Percentiles rank a stretch among this genome's conserved stretches.
phyloP scores from a whole-genome alignment of 2,329 filamentous ascomycete genomes.

The Myotisia sp. region DNA sequence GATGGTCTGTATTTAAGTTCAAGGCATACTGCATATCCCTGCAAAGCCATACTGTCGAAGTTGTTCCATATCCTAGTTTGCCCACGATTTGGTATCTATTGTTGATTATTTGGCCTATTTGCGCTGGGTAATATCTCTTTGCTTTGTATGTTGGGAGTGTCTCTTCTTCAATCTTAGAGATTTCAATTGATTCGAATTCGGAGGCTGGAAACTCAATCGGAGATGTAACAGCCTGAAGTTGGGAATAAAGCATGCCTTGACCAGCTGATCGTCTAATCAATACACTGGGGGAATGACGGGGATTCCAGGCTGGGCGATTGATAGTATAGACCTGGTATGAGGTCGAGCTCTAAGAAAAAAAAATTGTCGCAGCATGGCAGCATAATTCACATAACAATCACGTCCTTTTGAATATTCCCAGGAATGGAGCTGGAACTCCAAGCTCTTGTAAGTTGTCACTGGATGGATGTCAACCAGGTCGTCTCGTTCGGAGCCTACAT shows the following conservation, averaged over 20 bases:
- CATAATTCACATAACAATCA: too few relatives aligned
- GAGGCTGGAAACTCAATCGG: neutral
- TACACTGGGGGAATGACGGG: too few relatives aligned
- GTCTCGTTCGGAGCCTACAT: too few relatives aligned
- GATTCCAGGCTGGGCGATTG: too few relatives aligned
- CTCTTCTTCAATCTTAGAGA: slow-evolving; percentile 1
- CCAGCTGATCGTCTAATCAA: too few relatives aligned
- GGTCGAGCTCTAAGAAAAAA: too few relatives aligned
- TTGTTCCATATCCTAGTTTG: slow-evolving; percentile 3
- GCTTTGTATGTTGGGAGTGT: neutral
- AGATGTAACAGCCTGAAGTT: neutral
- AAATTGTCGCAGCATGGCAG: too few relatives aligned
- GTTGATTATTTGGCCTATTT: slow-evolving; percentile 1
- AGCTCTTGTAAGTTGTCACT: too few relatives aligned
- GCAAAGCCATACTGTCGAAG: slow-evolving; percentile 5
- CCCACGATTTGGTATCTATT: slow-evolving; percentile 3
- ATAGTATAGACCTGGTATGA: too few relatives aligned
- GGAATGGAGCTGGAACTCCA: too few relatives aligned
- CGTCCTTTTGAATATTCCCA: too few relatives aligned
- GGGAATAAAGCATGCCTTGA: neutral
- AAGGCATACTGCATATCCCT: neutral
- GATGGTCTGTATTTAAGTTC: neutral
- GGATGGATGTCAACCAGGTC: too few relatives aligned
- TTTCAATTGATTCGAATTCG: neutral
- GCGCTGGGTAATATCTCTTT: slow-evolving; percentile 2